Percentiles rank a stretch among this genome's conserved stretches.
Evolutionary conservation across 2,329 filamentous ascomycete species (phyloP).

Genomic region (Nectriaceae sp.): DNA sequence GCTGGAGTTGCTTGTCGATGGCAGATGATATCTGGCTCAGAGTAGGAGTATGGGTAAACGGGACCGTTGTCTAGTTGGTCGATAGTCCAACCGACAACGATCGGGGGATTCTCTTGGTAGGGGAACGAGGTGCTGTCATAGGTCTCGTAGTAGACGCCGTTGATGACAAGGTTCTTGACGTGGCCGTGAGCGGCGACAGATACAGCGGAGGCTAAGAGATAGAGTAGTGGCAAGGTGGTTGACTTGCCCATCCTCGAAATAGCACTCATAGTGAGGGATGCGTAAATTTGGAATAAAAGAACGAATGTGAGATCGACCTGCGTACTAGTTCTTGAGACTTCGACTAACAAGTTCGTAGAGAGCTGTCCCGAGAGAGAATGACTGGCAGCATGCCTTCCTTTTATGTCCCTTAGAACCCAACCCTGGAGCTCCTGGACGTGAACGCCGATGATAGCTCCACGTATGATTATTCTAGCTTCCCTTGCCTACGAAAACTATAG

Average conservation of each 20-base stretch:
- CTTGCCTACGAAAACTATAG: too few relatives aligned
- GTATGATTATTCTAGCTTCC: too few relatives aligned
- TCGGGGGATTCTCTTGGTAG: constrained; percentile 38
- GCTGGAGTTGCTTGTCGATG: constrained; percentile 44
- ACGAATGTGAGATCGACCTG: neutral
- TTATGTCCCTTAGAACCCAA: too few relatives aligned
- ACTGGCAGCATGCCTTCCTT: too few relatives aligned
- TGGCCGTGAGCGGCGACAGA: constrained; percentile 41
- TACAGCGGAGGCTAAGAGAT: constrained; percentile 11
- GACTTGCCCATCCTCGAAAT: constrained; percentile 7
- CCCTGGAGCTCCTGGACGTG: too few relatives aligned
- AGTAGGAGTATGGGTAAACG: constrained; percentile 48
- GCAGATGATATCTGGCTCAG: constrained; percentile 49
- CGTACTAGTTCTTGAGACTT: neutral
- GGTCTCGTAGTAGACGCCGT: constrained; percentile 43
- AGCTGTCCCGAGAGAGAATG: too few relatives aligned
- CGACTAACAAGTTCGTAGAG: neutral
- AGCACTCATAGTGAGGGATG: constrained; percentile 12
- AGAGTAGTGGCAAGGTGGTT: constrained; percentile 8
- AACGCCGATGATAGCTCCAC: too few relatives aligned
- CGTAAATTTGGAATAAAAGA: constrained; percentile 1
- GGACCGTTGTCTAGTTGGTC: constrained; percentile 47
- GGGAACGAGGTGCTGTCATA: constrained; percentile 41
- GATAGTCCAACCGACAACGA: constrained; percentile 42
- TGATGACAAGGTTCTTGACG: constrained; percentile 44